Percentiles rank a stretch among this genome's conserved stretches.
Evolutionary conservation across 257 asterid species (phyloP).

Genomic region (Fraxinus quadrangulata): DNA sequence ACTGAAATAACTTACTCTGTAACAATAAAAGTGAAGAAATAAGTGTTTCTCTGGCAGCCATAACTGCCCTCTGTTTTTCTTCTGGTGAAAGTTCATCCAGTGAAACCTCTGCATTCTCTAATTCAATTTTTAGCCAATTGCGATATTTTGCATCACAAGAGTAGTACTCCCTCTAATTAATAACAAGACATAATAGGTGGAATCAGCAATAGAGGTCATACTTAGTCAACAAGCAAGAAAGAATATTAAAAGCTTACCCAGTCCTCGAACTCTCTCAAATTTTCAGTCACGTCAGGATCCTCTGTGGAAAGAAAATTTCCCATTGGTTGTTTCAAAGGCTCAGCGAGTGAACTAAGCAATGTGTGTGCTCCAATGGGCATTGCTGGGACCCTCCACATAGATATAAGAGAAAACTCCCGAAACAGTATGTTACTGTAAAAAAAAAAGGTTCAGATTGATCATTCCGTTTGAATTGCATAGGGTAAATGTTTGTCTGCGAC

Average conservation of each 20-base stretch:
- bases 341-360: slow-evolving; percentile 85
- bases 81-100: slow-evolving; percentile 69
- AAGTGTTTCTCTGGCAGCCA: slow-evolving; percentile 78
- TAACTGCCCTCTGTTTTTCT: slow-evolving; percentile 68
- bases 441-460: slow-evolving; percentile 26
- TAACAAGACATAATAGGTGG: slow-evolving; percentile 22
- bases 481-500: slow-evolving; percentile 46
- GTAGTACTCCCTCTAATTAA: slow-evolving; percentile 80
- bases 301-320: slow-evolving; percentile 58
- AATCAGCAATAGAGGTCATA: slow-evolving; percentile 30
- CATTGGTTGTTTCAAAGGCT: slow-evolving; percentile 82
- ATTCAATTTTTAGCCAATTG: slow-evolving; percentile 77
- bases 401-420: slow-evolving; percentile 93
- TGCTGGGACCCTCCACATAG: slow-evolving; percentile 98
- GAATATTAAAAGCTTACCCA: slow-evolving; percentile 65
- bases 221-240: slow-evolving; percentile 19
- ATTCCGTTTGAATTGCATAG: slow-evolving; percentile 23
- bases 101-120: slow-evolving; percentile 70
- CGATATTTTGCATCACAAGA: slow-evolving; percentile 96
- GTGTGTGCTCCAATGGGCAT: slow-evolving; percentile 93
- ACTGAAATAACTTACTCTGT: slow-evolving; percentile 55
- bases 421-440: slow-evolving; percentile 82
- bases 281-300: slow-evolving; percentile 64
- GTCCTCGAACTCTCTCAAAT: slow-evolving; percentile 87
- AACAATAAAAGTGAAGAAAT: slow-evolving; percentile 61